A percentile compares a stretch with the other conserved stretches of the same genome.
Conservation (phyloP, 805 yeast genomes). For the Candida dendrica region DNA sequence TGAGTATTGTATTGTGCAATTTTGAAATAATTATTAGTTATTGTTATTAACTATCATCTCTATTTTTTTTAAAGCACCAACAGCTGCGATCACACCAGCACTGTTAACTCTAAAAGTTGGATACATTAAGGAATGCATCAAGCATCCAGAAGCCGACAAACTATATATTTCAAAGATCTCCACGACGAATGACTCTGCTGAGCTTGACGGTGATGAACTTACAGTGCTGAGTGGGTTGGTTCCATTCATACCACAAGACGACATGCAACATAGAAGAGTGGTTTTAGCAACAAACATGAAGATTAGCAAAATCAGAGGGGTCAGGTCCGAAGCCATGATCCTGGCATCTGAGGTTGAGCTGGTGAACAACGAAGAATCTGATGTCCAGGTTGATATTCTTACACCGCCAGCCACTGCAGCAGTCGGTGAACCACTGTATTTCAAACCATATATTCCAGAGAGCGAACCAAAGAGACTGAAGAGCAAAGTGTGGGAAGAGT, state of each 20-base stretch:
- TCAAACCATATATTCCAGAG: conserved; percentile 20
- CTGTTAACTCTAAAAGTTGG: conserved; percentile 38
- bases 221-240: conserved; percentile 60
- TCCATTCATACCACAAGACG: conserved; percentile 30
- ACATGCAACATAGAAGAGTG: conserved; percentile 34
- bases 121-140: conserved; percentile 32
- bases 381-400: conserved; percentile 35
- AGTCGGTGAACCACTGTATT: conserved; percentile 34
- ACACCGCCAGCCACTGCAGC: conserved; percentile 32
- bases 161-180: conserved; percentile 49
- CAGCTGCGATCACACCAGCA: not conserved
- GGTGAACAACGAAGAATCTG: no score
- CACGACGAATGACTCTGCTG: conserved; percentile 10
- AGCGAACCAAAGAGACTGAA: conserved; percentile 3
- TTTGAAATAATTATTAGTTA: no score
- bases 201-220: conserved; percentile 6
- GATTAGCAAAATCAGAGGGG: conserved; percentile 57
- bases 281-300: conserved; percentile 53
- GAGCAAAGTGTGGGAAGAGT: conserved; percentile 8
- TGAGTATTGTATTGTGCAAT: no score
- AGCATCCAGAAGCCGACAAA: conserved; percentile 52
- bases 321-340: conserved; percentile 56
- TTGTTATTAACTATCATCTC: no score
- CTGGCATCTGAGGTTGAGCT: conserved; percentile 42
- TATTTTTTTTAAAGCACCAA: not conserved